Conservation (phyloP, 2,329 filamentous ascomycete species). For the Trichoderma atroviride region DNA sequence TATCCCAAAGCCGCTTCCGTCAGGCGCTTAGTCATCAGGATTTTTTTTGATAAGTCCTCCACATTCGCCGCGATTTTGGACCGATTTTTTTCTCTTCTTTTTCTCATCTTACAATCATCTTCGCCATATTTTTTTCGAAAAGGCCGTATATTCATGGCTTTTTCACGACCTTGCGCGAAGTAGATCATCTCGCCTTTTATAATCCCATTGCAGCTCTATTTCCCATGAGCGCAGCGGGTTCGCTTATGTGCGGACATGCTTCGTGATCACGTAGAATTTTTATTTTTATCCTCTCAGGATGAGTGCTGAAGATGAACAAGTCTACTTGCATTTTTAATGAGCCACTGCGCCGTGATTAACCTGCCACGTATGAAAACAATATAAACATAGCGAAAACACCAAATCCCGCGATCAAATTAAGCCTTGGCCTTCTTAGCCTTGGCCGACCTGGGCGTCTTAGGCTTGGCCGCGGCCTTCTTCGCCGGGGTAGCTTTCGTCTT, state of each 20-base stretch:
- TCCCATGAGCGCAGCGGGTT: conserved; percentile 57
- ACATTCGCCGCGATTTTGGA: background rate
- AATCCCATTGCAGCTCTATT: conserved; percentile 57
- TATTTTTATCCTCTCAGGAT: conserved; percentile 20
- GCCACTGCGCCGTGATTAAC: conserved; percentile 25
- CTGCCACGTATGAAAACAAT: conserved; percentile 4
- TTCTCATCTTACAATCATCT: conserved; percentile 53
- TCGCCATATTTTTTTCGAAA: conserved; percentile 43
- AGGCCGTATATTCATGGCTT: conserved; percentile 44
- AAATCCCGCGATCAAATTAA: conserved; percentile 33
- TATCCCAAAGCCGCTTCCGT: conserved; percentile 21
- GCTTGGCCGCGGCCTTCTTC: conserved; percentile 35
- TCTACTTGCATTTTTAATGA: conserved; percentile 26
- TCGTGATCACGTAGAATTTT: conserved; percentile 24
- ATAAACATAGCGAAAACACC: background rate
- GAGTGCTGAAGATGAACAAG: background rate
- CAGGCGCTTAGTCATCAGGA: conserved; percentile 21
- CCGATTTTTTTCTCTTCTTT: conserved; percentile 34
- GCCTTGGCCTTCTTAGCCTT: conserved; percentile 47
- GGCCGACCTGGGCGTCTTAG: conserved; percentile 28
- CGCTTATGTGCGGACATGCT: conserved; percentile 63
- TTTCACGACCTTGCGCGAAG: conserved; percentile 54
- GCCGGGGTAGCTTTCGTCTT: conserved; percentile 32
- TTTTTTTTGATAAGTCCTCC: conserved; percentile 2
- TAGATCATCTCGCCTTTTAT: conserved; percentile 62